Conservation (phyloP, 192 early-diverging fungal species). For the Backusella circina region DNA sequence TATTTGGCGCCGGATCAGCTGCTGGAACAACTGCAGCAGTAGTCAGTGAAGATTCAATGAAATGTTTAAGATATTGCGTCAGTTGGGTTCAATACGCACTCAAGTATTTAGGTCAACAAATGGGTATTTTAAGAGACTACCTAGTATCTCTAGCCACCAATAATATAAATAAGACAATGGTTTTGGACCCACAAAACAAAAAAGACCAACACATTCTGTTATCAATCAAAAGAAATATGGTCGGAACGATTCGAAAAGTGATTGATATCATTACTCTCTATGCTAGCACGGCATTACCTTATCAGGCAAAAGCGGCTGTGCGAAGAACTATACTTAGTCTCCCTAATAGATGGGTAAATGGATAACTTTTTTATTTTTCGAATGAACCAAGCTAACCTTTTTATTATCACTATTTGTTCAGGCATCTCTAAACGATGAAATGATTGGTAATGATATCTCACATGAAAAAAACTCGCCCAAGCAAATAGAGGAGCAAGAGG, state of each 20-base stretch:
- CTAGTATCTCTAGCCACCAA: constrained; percentile 40
- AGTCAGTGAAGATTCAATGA: constrained; percentile 84
- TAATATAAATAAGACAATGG: neutral
- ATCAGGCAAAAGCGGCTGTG: constrained; percentile 71
- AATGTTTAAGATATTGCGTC: constrained; percentile 81
- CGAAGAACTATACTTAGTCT: constrained; percentile 76
- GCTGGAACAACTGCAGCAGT: constrained; percentile 67
- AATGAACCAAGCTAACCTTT: neutral
- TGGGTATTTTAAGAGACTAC: constrained; percentile 53
- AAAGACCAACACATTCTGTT: constrained; percentile 15
- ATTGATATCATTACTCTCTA: constrained; percentile 82
- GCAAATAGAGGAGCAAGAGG: constrained; percentile 39
- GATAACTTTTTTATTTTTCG: neutral
- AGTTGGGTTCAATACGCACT: constrained; percentile 83
- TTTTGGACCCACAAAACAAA: neutral
- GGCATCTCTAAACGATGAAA: constrained; percentile 31
- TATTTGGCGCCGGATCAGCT: constrained; percentile 53
- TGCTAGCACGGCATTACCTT: constrained; percentile 77
- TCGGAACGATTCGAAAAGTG: constrained; percentile 76
- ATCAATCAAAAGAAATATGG: constrained; percentile 66
- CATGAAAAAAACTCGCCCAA: neutral
- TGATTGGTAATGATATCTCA: neutral
- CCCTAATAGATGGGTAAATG: constrained; percentile 69
- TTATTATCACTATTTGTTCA: neutral
- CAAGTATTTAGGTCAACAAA: constrained; percentile 62